phyloP scores from a whole-genome alignment of 805 yeast species.

The Spathaspora girioi region DNA sequence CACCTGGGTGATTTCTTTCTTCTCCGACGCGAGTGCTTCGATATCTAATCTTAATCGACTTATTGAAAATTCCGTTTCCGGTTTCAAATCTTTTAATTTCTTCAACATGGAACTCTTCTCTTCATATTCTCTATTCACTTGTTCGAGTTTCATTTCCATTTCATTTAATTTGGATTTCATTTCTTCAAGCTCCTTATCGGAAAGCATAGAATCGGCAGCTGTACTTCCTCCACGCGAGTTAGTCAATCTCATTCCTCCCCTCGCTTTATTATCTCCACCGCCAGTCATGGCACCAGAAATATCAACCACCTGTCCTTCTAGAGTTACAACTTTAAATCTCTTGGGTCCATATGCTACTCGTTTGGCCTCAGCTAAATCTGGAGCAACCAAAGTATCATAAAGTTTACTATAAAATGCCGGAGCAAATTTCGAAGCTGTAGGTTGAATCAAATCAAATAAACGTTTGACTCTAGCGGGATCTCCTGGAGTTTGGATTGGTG shows the following conservation, averaged over 20 bases:
- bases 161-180: constrained; percentile 49
- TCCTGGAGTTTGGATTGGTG: constrained; percentile 64
- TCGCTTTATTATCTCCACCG: constrained; percentile 72
- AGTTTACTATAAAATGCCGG: constrained; percentile 90
- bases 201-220: constrained; percentile 36
- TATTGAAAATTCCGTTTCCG: constrained; percentile 61
- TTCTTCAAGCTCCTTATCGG: constrained; percentile 48
- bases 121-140: constrained; percentile 45
- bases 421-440: constrained; percentile 61
- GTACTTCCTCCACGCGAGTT: constrained; percentile 16
- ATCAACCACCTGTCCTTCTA: constrained; percentile 89
- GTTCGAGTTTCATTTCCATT: constrained; percentile 52
- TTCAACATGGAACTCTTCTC: constrained; percentile 61
- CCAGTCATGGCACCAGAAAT: constrained; percentile 96
- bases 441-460: constrained; percentile 75
- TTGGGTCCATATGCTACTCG: constrained; percentile 78
- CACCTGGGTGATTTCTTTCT: constrained; percentile 42
- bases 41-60: constrained; percentile 63
- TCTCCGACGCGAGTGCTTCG: constrained; percentile 53
- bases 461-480: constrained; percentile 64
- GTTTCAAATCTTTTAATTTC: constrained; percentile 60
- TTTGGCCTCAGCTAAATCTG: constrained; percentile 74
- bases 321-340: constrained; percentile 85
- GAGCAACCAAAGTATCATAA: constrained; percentile 84
- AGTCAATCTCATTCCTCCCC: constrained; percentile 72